Conservation (phyloP, 2,329 filamentous ascomycete species). For the Fusarium nodosum region DNA sequence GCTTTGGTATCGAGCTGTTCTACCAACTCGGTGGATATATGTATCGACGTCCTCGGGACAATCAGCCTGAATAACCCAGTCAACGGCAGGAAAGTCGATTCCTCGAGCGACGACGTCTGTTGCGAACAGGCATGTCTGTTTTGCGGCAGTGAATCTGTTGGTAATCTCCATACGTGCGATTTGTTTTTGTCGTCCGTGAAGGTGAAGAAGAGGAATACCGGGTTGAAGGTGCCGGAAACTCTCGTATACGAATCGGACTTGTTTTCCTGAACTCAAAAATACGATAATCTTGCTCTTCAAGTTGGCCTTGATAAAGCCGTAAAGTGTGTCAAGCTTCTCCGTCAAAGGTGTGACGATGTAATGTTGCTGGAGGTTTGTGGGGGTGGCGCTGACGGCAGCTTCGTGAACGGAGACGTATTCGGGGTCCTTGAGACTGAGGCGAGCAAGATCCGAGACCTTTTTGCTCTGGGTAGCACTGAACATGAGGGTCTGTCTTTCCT, state of each 20-base stretch:
- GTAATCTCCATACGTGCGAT: slow-evolving; percentile 89
- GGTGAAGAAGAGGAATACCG: slow-evolving; percentile 90
- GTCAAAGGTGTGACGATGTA: slow-evolving; percentile 88
- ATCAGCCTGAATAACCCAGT: slow-evolving; percentile 99
- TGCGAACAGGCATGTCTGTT: slow-evolving; percentile 90
- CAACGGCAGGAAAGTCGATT: slow-evolving; percentile 94
- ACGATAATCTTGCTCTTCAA: slow-evolving; percentile 96
- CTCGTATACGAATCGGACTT: slow-evolving; percentile 96
- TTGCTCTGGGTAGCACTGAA: slow-evolving; percentile 98
- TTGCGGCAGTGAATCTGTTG: slow-evolving; percentile 81
- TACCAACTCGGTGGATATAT: slow-evolving; percentile 95
- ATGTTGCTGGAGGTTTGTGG: slow-evolving; percentile 86
- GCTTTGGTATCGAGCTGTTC: slow-evolving; percentile 93
- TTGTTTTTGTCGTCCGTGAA: slow-evolving; percentile 95
- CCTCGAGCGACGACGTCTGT: slow-evolving; percentile 96
- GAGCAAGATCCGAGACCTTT: slow-evolving; percentile 90
- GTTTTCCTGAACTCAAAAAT: slow-evolving; percentile 94
- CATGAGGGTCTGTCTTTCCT: slow-evolving; percentile 87
- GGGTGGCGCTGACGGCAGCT: slow-evolving; percentile 82
- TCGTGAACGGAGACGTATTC: slow-evolving; percentile 97
- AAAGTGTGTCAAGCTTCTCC: slow-evolving; percentile 92
- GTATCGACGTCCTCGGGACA: slow-evolving; percentile 97
- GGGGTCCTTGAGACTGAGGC: slow-evolving; percentile 88
- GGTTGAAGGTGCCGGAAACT: slow-evolving; percentile 93
- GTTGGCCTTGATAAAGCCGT: slow-evolving; percentile 91